Evolutionary conservation across 495 filamentous ascomycete genomes (phyloP).

Genomic region (Aspergillus wentii): DNA sequence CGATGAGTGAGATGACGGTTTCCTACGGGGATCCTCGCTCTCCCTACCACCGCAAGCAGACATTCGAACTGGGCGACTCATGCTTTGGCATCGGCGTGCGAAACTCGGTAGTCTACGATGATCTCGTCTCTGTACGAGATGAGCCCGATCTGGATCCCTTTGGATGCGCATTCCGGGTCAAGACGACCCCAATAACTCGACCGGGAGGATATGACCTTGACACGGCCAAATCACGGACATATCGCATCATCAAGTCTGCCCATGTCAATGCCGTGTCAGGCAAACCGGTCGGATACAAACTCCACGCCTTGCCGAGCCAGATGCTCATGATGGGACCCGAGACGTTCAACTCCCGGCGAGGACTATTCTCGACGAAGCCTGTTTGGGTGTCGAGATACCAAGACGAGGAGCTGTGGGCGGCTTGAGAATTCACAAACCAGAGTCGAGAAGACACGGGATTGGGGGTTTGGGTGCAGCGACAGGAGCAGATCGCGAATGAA

Average conservation of each 20-base stretch:
- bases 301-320: conserved; percentile 62
- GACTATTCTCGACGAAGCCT: conserved; percentile 68
- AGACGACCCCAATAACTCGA: conserved; percentile 47
- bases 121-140: conserved; percentile 60
- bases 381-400: conserved; percentile 66
- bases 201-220: conserved; percentile 59
- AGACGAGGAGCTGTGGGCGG: conserved; percentile 70
- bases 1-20: conserved; percentile 63
- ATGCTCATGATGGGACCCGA: conserved; percentile 63
- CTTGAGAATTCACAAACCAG: conserved; percentile 76
- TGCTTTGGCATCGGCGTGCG: conserved; percentile 54
- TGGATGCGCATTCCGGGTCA: conserved; percentile 60
- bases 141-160: conserved; percentile 59
- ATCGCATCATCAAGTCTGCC: conserved; percentile 63
- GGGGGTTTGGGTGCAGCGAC: conserved; percentile 34
- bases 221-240: conserved; percentile 50
- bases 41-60: conserved; percentile 55
- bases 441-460: conserved; percentile 41
- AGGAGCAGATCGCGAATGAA: conserved; percentile 30
- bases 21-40: conserved; percentile 49
- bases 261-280: conserved; percentile 60
- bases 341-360: conserved; percentile 62
- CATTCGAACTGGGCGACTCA: conserved; percentile 59
- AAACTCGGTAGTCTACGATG: conserved; percentile 60
- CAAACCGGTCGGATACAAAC: conserved; percentile 66